Evolutionary conservation across 106 monocot genomes (phyloP).

Genomic region (Phalaenopsis aphrodite): DNA sequence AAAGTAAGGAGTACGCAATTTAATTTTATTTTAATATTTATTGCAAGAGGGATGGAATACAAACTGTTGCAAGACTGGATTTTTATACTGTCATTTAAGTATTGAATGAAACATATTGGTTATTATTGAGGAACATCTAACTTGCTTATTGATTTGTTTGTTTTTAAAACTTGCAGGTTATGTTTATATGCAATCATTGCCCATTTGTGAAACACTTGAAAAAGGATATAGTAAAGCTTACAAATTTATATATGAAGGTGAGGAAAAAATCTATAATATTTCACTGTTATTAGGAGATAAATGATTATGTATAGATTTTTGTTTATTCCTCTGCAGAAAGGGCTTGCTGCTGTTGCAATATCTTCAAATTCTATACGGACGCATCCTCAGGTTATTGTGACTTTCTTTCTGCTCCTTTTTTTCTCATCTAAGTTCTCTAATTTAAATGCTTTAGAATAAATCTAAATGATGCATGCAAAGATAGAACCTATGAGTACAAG

Average conservation of each 20-base stretch:
- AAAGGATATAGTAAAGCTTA: conserved; percentile 77
- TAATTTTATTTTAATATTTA: no score
- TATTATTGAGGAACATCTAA: neutral
- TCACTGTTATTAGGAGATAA: neutral
- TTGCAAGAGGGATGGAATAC: no score
- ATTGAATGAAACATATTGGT: neutral
- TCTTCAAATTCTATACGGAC: conserved; percentile 79
- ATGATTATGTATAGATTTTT: neutral
- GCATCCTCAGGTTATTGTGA: conserved; percentile 63
- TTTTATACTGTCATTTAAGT: neutral
- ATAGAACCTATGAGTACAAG: neutral
- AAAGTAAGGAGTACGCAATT: neutral
- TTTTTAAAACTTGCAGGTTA: conserved; percentile 55
- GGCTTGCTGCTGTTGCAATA: conserved; percentile 79
- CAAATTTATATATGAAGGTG: conserved; percentile 78
- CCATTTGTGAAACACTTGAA: conserved; percentile 93
- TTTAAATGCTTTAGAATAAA: neutral
- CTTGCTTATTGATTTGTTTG: neutral
- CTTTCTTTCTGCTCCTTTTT: neutral
- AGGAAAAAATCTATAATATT: neutral
- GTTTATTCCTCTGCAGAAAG: conserved; percentile 61
- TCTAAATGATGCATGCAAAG: neutral
- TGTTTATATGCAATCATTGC: conserved; percentile 98
- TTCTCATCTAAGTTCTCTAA: neutral
- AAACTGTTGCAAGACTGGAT: no score